These are phyloP conservation scores for Gossypium rotundifolium DNA, from an alignment of 345 rosid genomes.

Conservation along the genomic window DNA sequence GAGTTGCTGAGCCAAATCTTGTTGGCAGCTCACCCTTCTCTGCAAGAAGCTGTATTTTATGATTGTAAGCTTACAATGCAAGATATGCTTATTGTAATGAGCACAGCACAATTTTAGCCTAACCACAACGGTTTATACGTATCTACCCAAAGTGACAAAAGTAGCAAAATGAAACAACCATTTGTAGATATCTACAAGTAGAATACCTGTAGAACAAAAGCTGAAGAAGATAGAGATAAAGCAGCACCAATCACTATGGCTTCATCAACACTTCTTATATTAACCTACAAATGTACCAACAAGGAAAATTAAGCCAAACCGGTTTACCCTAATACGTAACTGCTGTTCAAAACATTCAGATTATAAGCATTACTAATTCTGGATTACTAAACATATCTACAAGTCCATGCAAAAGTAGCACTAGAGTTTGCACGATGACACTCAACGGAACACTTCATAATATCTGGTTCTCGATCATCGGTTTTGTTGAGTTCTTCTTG, in stretches of 20 bases:
- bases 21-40: conserved; percentile 99
- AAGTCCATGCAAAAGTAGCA: background rate
- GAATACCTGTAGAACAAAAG: conserved; percentile 92
- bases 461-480: conserved; percentile 30
- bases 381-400: background rate
- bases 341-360: conserved; percentile 6
- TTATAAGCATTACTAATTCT: background rate
- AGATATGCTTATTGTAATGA: no score
- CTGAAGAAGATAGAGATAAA: conserved; percentile 91
- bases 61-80: conserved; percentile 31
- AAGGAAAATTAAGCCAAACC: background rate
- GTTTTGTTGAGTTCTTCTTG: conserved; percentile 42
- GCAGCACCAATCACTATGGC: conserved; percentile 97
- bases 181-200: conserved; percentile 12
- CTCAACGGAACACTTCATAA: conserved; percentile 44
- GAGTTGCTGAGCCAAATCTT: conserved; percentile 93
- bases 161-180: background rate
- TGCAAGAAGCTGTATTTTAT: conserved; percentile 80
- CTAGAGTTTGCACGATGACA: background rate
- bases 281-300: conserved; percentile 47
- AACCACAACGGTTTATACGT: background rate
- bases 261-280: conserved; percentile 94
- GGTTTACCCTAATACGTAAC: background rate
- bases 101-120: background rate
- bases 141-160: background rate